Evolutionary conservation across 108 stramenopile genomes (phyloP).

Genomic region (Skeletonema costatum): DNA sequence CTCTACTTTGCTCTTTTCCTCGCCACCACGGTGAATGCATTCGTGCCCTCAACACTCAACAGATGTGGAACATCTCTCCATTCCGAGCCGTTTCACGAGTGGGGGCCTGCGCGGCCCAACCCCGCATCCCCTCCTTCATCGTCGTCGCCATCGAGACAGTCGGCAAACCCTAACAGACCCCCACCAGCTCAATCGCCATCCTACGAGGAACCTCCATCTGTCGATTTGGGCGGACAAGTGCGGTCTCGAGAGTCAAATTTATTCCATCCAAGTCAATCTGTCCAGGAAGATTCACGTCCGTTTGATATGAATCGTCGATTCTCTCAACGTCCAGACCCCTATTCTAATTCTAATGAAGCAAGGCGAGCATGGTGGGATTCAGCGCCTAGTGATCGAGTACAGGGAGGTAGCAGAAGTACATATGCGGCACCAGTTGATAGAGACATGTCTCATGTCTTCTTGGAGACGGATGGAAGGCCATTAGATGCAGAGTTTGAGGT

Average conservation of each 20-base stretch:
- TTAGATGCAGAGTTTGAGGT: constrained; percentile 45
- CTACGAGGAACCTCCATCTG: constrained; percentile 11
- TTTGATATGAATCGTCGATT: constrained; percentile 36
- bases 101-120: neutral
- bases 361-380: constrained; percentile 38
- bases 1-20: neutral
- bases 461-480: constrained; percentile 51
- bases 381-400: constrained; percentile 18
- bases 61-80: neutral
- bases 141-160: neutral
- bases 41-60: neutral
- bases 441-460: constrained; percentile 27
- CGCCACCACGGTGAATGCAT: neutral
- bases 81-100: neutral
- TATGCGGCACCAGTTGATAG: constrained; percentile 23
- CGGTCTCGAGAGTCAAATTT: constrained; percentile 27
- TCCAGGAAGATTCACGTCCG: constrained; percentile 38
- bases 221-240: constrained; percentile 29
- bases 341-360: neutral
- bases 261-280: constrained; percentile 15
- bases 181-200: neutral
- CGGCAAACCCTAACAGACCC: neutral
- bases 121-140: neutral
- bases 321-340: constrained; percentile 32
- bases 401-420: constrained; percentile 41